Conservation (phyloP, 208 protist species). For the Tritrichomonas musculus region DNA sequence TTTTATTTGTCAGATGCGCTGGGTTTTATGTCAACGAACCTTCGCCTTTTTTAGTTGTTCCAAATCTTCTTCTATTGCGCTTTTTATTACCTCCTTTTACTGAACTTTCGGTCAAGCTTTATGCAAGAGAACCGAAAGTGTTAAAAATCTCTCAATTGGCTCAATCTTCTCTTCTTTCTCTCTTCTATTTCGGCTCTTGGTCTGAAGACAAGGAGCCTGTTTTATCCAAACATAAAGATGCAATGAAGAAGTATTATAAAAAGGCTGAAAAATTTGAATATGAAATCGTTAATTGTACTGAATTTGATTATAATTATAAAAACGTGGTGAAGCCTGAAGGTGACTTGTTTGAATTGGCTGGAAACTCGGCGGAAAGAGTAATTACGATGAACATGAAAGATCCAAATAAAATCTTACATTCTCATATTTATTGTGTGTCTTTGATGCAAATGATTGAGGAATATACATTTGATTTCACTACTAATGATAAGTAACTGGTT, state of each 20-base stretch:
- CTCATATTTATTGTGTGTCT: not conserved
- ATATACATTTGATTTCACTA: not conserved
- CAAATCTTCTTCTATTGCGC: not conserved
- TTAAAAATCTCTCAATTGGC: not conserved
- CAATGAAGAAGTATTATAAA: not conserved
- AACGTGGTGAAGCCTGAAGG: not conserved
- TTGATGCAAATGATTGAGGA: conserved; percentile 25
- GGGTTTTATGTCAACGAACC: not conserved
- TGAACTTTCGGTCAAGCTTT: too few relatives aligned
- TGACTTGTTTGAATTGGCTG: not conserved
- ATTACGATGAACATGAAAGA: not conserved
- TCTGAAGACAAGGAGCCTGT: not conserved
- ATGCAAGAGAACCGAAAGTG: not conserved
- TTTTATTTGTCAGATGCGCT: not conserved
- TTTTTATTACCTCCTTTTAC: not conserved
- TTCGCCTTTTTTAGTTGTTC: not conserved
- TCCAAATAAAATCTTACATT: not conserved
- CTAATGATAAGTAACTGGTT: too few relatives aligned
- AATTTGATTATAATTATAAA: not conserved
- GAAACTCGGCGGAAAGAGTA: not conserved
- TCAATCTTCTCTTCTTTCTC: not conserved
- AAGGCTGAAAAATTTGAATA: not conserved
- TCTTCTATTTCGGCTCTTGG: not conserved
- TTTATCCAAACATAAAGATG: not conserved
- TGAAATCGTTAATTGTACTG: not conserved